Evolutionary conservation across 1,284 basidiomycete species (phyloP).

Genomic region (Ganoderma lucidum): DNA sequence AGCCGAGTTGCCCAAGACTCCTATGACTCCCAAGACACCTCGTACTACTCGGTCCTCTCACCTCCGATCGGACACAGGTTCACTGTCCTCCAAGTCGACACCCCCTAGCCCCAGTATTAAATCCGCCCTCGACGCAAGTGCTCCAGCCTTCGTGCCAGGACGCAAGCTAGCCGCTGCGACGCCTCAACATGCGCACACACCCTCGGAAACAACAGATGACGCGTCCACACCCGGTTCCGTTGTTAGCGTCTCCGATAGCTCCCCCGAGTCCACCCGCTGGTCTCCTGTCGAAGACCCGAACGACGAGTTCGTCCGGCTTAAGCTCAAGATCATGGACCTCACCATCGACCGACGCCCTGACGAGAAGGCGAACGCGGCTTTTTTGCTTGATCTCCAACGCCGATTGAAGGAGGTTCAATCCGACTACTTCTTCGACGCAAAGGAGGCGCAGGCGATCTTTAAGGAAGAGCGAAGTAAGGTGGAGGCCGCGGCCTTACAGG

Average conservation of each 20-base stretch:
- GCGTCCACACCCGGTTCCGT: constrained; percentile 17
- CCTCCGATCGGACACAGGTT: constrained; percentile 38
- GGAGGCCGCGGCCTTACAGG: constrained; percentile 59
- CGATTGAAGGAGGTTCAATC: constrained; percentile 64
- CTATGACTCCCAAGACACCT: constrained; percentile 41
- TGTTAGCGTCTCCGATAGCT: constrained; percentile 20
- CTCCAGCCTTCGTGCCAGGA: constrained; percentile 49
- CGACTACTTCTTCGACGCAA: constrained; percentile 81
- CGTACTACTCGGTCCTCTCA: constrained; percentile 41
- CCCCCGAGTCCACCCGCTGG: constrained; percentile 38
- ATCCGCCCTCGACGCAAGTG: constrained; percentile 41
- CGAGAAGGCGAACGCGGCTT: constrained; percentile 46
- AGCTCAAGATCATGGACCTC: constrained; percentile 60
- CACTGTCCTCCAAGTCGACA: constrained; percentile 17
- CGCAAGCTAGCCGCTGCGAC: constrained; percentile 18
- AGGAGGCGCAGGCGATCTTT: constrained; percentile 72
- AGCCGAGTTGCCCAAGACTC: constrained; percentile 29
- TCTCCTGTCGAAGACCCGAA: constrained; percentile 65
- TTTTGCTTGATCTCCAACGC: constrained; percentile 57
- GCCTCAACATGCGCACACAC: constrained; percentile 3
- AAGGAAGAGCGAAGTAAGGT: constrained; percentile 62
- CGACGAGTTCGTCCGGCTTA: constrained; percentile 67
- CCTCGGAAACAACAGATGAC: constrained; percentile 11
- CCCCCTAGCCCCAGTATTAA: constrained; percentile 25
- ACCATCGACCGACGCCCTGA: constrained; percentile 42